A percentile compares a stretch with the other conserved stretches of the same genome.
Conservation (phyloP, 2,329 filamentous ascomycete genomes). For the Neopestalotiopsis rosae region DNA sequence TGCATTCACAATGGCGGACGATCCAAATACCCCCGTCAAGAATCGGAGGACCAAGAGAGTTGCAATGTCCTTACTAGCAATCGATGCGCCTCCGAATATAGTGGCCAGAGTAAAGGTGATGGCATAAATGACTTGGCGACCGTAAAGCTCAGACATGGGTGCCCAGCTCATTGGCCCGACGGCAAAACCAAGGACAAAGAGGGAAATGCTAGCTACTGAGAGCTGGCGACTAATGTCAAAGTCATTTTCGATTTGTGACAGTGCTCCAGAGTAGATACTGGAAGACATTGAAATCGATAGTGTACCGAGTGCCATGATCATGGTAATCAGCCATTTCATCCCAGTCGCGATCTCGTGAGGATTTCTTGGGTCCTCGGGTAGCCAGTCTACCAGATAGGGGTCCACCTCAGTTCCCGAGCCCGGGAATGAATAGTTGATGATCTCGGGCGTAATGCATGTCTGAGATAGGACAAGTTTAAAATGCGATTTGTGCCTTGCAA, state of each 20-base stretch:
- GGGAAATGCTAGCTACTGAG: conserved; percentile 53
- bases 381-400: conserved; percentile 62
- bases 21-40: conserved; percentile 58
- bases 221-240: conserved; percentile 56
- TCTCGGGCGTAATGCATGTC: background rate
- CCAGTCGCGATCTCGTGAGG: conserved; percentile 61
- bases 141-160: conserved; percentile 62
- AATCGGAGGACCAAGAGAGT: conserved; percentile 67
- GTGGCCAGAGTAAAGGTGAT: conserved; percentile 56
- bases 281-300: conserved; percentile 71
- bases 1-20: conserved; percentile 57
- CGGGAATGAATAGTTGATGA: conserved; percentile 50
- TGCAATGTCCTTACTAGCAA: conserved; percentile 54
- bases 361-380: conserved; percentile 63
- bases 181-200: conserved; percentile 59
- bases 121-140: conserved; percentile 56
- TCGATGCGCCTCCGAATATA: conserved; percentile 60
- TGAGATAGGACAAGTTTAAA: background rate
- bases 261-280: conserved; percentile 66
- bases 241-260: conserved; percentile 54
- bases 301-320: conserved; percentile 66
- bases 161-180: conserved; percentile 63
- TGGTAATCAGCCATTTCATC: conserved; percentile 69
- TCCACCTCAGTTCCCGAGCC: conserved; percentile 68
- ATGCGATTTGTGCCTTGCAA: background rate